Evolutionary conservation across 768 basidiomycete species (phyloP).

Genomic region (Mycena crocata): DNA sequence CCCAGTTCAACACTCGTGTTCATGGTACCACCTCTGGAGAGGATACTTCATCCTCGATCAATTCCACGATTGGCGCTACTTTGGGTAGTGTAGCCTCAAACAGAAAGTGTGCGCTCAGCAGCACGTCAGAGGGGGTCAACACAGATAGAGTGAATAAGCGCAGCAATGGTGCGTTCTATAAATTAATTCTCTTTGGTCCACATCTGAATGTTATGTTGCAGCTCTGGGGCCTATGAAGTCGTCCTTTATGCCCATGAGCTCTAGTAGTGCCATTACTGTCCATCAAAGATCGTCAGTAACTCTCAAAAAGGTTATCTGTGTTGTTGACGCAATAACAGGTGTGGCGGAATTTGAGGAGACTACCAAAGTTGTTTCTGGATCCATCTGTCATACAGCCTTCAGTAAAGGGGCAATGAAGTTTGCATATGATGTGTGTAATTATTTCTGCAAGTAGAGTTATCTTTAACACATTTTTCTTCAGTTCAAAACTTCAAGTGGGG

Average conservation of each 20-base stretch:
- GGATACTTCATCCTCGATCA: not conserved
- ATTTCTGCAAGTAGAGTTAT: not conserved
- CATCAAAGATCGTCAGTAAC: not conserved
- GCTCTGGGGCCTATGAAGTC: not conserved
- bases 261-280: not conserved
- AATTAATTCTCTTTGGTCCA: not conserved
- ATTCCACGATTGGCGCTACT: not conserved
- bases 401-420: not conserved
- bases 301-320: not conserved
- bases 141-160: not conserved
- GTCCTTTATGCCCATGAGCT: not conserved
- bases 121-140: not conserved
- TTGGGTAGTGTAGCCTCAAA: not conserved
- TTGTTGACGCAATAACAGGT: not conserved
- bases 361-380: not conserved
- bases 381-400: not conserved
- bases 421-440: slow-evolving; percentile 1
- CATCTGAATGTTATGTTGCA: not conserved
- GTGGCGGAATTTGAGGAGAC: not conserved
- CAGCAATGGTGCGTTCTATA: not conserved
- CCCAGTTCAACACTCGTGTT: not conserved
- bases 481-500: slow-evolving; percentile 3
- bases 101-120: not conserved
- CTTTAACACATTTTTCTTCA: not conserved
- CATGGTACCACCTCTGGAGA: not conserved